These are phyloP conservation scores for Metarhizium humberi DNA, from an alignment of 2,329 filamentous ascomycete genomes.

Conservation along the genomic window DNA sequence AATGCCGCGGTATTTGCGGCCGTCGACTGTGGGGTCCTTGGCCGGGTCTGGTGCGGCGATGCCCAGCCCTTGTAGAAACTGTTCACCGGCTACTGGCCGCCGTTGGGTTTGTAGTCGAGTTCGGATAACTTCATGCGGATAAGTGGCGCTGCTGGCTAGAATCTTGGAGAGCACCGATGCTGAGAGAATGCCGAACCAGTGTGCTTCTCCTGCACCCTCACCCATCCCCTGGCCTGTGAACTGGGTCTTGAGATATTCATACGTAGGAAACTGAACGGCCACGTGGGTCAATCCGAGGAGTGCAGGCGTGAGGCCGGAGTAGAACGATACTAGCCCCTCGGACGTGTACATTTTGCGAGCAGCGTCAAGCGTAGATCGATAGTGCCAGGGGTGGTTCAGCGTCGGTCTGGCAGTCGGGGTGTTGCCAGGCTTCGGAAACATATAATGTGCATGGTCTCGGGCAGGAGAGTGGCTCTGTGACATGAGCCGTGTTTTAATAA, in stretches of 20 bases:
- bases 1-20: constrained; percentile 65
- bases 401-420: constrained; percentile 46
- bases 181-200: constrained; percentile 75
- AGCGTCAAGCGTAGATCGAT: constrained; percentile 80
- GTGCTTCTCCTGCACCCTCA: constrained; percentile 42
- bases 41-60: constrained; percentile 25
- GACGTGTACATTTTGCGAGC: constrained; percentile 91
- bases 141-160: constrained; percentile 87
- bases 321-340: constrained; percentile 85
- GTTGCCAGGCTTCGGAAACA: constrained; percentile 38
- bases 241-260: constrained; percentile 82
- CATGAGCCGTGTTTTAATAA: constrained; percentile 97
- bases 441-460: constrained; percentile 35
- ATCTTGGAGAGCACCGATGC: constrained; percentile 93
- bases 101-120: constrained; percentile 92
- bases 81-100: constrained; percentile 50
- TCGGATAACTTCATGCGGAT: constrained; percentile 92
- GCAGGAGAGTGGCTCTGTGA: constrained; percentile 61
- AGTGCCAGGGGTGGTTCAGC: constrained; percentile 75
- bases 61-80: constrained; percentile 41
- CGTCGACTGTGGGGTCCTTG: constrained; percentile 17
- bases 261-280: constrained; percentile 92
- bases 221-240: constrained; percentile 91
- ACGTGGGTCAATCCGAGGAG: constrained; percentile 89
- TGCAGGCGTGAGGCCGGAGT: constrained; percentile 87